Evolutionary conservation across 129 eudicot species (phyloP).

Genomic region (Flaveria bidentis): DNA sequence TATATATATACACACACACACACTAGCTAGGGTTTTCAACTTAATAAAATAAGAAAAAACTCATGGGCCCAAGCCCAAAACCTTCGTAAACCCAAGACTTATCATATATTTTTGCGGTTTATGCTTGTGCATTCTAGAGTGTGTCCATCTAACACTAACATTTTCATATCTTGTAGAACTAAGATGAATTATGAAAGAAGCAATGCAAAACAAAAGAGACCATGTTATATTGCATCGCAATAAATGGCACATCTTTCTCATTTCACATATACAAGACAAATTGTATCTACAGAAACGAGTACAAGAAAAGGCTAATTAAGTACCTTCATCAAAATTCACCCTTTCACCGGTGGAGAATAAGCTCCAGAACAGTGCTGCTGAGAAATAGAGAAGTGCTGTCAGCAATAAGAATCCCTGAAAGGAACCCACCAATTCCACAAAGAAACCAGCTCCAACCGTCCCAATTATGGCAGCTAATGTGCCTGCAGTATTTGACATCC

Average conservation of each 20-base stretch:
- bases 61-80: too few relatives aligned
- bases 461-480: constrained; percentile 90
- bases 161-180: too few relatives aligned
- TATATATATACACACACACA: too few relatives aligned
- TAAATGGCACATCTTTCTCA: constrained; percentile 19
- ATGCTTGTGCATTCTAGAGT: too few relatives aligned
- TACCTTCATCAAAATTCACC: constrained; percentile 73
- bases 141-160: too few relatives aligned
- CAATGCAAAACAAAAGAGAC: neutral
- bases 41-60: too few relatives aligned
- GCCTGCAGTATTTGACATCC: constrained; percentile 90
- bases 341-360: constrained; percentile 76
- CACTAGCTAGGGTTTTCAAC: too few relatives aligned
- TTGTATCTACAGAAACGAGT: constrained; percentile 11
- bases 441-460: constrained; percentile 96
- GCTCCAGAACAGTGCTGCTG: constrained; percentile 70
- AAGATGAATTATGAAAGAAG: neutral
- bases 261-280: constrained; percentile 26
- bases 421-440: constrained; percentile 87
- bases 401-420: constrained; percentile 86
- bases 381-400: constrained; percentile 68
- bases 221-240: neutral
- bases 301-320: constrained; percentile 27
- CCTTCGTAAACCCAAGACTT: too few relatives aligned
- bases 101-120: too few relatives aligned